These are phyloP conservation scores for Pseudozyma hubeiensis DNA, from an alignment of 1,284 basidiomycete species.

Conservation along the genomic window DNA sequence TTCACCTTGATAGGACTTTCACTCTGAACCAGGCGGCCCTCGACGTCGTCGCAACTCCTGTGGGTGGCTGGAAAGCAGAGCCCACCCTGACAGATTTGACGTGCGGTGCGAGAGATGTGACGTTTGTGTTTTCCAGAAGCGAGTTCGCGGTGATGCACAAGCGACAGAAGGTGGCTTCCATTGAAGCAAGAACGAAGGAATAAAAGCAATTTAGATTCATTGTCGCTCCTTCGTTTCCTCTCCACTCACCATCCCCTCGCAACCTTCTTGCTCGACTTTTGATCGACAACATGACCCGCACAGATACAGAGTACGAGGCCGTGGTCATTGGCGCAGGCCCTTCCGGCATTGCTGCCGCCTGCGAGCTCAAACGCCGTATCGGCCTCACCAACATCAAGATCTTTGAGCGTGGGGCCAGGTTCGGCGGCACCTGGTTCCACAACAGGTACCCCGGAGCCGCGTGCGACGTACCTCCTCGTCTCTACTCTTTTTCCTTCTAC, in stretches of 20 bases:
- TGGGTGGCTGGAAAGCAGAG: neutral
- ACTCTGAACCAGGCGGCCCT: neutral
- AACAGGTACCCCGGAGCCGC: constrained; percentile 54
- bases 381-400: constrained; percentile 35
- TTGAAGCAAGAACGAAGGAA: neutral
- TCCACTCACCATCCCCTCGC: neutral
- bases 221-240: neutral
- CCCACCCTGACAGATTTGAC: neutral
- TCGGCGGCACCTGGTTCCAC: constrained; percentile 51
- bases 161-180: neutral
- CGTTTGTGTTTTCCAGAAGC: too few species aligned
- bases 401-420: constrained; percentile 31
- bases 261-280: neutral
- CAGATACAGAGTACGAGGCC: constrained; percentile 38
- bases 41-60: neutral
- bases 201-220: too few species aligned
- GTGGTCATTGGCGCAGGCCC: constrained; percentile 48
- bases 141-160: too few species aligned
- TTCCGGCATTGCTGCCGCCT: constrained; percentile 38
- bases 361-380: constrained; percentile 33
- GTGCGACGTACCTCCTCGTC: constrained; percentile 53
- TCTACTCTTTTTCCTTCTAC: constrained; percentile 52
- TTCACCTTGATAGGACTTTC: too few species aligned
- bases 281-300: constrained; percentile 1
- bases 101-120: too few species aligned